Percentiles rank a stretch among this genome's conserved stretches.
phyloP scores from a whole-genome alignment of 495 filamentous ascomycete genomes.

The Glutinoglossum americanum region DNA sequence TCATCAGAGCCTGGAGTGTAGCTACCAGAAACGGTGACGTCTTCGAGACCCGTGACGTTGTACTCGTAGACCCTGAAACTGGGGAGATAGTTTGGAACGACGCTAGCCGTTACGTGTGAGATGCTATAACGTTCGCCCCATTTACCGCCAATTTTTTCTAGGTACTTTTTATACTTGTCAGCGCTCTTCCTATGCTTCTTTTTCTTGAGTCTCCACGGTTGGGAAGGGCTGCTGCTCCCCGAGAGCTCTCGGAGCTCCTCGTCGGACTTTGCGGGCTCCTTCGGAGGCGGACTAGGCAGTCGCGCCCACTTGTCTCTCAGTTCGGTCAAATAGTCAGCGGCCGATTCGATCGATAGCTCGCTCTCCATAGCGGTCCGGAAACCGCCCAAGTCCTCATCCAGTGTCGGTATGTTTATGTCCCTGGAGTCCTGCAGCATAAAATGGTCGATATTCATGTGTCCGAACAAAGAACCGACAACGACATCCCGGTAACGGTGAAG shows the following conservation, averaged over 20 bases:
- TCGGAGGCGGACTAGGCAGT: conserved; percentile 36
- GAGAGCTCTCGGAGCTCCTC: neutral
- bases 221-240: neutral
- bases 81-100: conserved; percentile 88
- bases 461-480: conserved; percentile 54
- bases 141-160: conserved; percentile 48
- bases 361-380: conserved; percentile 13
- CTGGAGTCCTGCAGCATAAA: conserved; percentile 81
- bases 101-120: conserved; percentile 55
- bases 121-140: conserved; percentile 74
- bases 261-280: conserved; percentile 12
- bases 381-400: conserved; percentile 13
- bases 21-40: conserved; percentile 6
- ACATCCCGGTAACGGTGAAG: conserved; percentile 78
- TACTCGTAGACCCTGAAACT: conserved; percentile 76
- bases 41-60: conserved; percentile 65
- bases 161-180: conserved; percentile 19
- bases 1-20: neutral
- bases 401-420: conserved; percentile 37
- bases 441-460: conserved; percentile 98
- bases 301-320: conserved; percentile 58
- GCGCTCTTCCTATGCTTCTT: conserved; percentile 13
- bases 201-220: conserved; percentile 1
- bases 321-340: conserved; percentile 57
- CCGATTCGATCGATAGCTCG: conserved; percentile 35